phyloP scores from a whole-genome alignment of 331 rosid species.

The Saraca asoca region DNA sequence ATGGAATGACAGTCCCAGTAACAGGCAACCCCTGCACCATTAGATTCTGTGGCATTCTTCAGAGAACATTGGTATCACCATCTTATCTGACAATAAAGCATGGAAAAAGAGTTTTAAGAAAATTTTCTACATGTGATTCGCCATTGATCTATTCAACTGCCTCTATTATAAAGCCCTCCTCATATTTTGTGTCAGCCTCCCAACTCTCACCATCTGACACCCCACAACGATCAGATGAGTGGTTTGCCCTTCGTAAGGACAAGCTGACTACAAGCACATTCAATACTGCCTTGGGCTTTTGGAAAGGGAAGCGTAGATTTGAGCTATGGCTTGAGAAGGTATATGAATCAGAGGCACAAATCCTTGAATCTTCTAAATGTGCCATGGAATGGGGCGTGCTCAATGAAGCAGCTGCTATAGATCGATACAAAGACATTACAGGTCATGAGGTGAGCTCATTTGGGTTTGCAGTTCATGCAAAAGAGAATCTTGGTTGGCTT shows the following conservation, averaged over 20 bases:
- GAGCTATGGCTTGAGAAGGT: slow-evolving; percentile 94
- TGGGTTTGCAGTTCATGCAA: slow-evolving; percentile 77
- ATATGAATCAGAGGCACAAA: slow-evolving; percentile 50
- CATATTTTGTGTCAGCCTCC: slow-evolving; percentile 51
- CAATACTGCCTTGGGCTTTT: slow-evolving; percentile 90
- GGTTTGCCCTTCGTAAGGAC: slow-evolving; percentile 93
- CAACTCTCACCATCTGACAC: slow-evolving; percentile 46
- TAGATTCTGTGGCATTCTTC: slow-evolving; percentile 44
- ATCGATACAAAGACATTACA: slow-evolving; percentile 69
- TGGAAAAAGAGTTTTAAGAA: slow-evolving; percentile 35
- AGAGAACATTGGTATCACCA: slow-evolving; percentile 37
- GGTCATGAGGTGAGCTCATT: slow-evolving; percentile 69
- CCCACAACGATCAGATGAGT: slow-evolving; percentile 88
- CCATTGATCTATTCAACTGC: slow-evolving; percentile 17
- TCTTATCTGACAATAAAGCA: slow-evolving; percentile 31
- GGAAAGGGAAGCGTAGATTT: slow-evolving; percentile 76
- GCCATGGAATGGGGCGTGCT: slow-evolving; percentile 82
- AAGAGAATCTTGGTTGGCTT: slow-evolving; percentile 66
- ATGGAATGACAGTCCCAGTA: slow-evolving; percentile 42
- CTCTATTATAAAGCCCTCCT: slow-evolving; percentile 42
- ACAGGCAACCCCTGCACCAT: slow-evolving; percentile 45
- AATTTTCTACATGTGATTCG: slow-evolving; percentile 43
- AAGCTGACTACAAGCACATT: slow-evolving; percentile 91
- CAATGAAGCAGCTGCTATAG: slow-evolving; percentile 74
- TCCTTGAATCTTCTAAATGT: slow-evolving; percentile 38